phyloP scores from a whole-genome alignment of 345 rosid species.

The Passiflora organensis region DNA sequence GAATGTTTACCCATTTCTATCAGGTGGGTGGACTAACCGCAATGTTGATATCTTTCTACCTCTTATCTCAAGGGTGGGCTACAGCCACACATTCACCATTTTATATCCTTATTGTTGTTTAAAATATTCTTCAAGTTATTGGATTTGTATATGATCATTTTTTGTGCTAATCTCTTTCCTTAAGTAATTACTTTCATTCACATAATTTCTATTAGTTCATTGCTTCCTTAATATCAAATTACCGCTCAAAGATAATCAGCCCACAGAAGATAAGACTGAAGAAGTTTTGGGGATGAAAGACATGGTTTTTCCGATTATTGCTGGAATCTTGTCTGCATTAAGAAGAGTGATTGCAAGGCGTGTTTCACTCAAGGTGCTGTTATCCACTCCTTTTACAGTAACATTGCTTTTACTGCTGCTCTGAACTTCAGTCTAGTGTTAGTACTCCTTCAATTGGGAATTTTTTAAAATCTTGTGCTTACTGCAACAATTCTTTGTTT shows the following conservation, averaged over 20 bases:
- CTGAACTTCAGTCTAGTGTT: too few relatives aligned
- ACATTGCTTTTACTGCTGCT: too few relatives aligned
- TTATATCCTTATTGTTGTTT: slow-evolving; percentile 54
- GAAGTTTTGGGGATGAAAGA: slow-evolving; percentile 59
- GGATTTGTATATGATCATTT: not conserved
- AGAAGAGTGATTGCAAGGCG: slow-evolving; percentile 94
- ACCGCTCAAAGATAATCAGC: slow-evolving; percentile 55
- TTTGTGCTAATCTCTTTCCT: not conserved
- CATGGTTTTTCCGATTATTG: slow-evolving; percentile 75
- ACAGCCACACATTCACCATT: slow-evolving; percentile 75
- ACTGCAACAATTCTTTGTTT: slow-evolving; percentile 2
- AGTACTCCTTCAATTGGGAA: not conserved
- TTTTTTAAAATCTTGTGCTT: not conserved
- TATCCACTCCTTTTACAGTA: slow-evolving; percentile 1
- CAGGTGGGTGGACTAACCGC: slow-evolving; percentile 94
- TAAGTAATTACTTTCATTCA: not conserved
- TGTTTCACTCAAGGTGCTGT: slow-evolving; percentile 79
- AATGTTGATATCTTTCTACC: slow-evolving; percentile 76
- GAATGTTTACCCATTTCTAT: slow-evolving; percentile 16
- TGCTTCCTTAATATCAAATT: slow-evolving; percentile 50
- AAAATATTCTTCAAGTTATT: not conserved
- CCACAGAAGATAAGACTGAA: slow-evolving; percentile 45
- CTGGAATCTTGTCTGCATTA: slow-evolving; percentile 91
- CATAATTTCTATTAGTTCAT: slow-evolving; percentile 11
- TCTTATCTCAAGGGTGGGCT: slow-evolving; percentile 97